Conservation (phyloP, 306 rosid genomes). For the Ochetophila trinervis region DNA sequence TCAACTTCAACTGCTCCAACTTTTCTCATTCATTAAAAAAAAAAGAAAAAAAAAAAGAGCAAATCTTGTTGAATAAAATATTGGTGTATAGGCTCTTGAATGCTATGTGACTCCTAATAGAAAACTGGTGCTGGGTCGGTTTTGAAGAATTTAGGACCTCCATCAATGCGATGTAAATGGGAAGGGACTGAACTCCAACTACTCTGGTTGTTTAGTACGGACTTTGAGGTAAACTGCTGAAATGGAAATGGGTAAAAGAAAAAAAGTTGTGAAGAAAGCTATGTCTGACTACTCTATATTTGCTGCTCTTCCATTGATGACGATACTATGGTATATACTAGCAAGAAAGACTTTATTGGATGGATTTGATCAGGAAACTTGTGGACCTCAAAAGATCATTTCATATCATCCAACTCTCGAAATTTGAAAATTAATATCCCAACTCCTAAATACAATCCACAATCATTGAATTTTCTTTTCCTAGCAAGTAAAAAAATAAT, state of each 20-base stretch:
- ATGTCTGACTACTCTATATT: conserved; percentile 22
- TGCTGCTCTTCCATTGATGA: conserved; percentile 4
- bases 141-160: conserved; percentile 9
- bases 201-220: conserved; percentile 5
- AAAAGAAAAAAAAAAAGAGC: too few species aligned
- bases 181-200: conserved; percentile 3
- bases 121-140: background rate
- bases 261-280: conserved; percentile 32
- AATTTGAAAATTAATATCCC: too few species aligned
- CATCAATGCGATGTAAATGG: conserved; percentile 13
- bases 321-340: background rate
- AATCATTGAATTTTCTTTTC: too few species aligned
- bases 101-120: too few species aligned
- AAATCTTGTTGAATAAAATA: too few species aligned
- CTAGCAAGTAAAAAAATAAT: too few species aligned
- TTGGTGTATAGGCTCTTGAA: background rate
- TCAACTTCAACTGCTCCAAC: too few species aligned
- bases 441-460: too few species aligned
- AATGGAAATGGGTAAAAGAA: conserved; percentile 20
- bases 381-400: too few species aligned
- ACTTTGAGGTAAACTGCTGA: background rate
- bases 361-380: background rate
- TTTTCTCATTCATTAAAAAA: too few species aligned
- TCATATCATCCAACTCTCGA: too few species aligned
- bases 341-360: background rate